phyloP scores from a whole-genome alignment of 169 alveolate species.

The Perkinsus chesapeaki region DNA sequence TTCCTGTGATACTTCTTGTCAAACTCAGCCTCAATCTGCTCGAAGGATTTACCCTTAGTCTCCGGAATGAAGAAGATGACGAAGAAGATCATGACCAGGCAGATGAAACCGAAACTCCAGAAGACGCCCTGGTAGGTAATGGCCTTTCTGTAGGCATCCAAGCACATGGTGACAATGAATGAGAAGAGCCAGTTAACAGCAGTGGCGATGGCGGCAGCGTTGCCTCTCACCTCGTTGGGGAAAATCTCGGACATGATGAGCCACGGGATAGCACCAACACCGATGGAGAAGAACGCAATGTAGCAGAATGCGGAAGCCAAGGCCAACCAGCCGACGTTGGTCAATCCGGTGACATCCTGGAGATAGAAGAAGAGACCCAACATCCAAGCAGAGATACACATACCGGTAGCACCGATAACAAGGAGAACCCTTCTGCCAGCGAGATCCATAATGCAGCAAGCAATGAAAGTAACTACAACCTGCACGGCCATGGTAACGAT shows the following conservation, averaged over 20 bases:
- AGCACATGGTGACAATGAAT: not conserved
- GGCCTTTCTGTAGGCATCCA: not conserved
- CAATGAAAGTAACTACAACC: not conserved
- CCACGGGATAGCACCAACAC: constrained; percentile 1
- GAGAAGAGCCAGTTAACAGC: not conserved
- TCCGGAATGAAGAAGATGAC: not conserved
- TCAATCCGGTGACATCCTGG: not conserved
- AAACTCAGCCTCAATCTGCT: not conserved
- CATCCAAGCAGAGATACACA: not conserved
- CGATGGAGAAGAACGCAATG: not conserved
- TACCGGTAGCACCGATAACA: not conserved
- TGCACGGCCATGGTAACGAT: not conserved
- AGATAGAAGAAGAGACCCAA: not conserved
- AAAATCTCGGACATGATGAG: not conserved
- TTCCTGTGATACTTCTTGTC: not conserved
- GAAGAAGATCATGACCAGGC: not conserved
- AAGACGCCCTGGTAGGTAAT: not conserved
- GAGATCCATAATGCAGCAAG: not conserved
- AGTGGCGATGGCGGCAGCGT: constrained; percentile 5
- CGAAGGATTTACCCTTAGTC: constrained; percentile 1
- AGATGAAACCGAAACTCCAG: not conserved
- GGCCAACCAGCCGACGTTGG: not conserved
- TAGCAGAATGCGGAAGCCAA: not conserved
- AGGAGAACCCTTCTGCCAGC: not conserved
- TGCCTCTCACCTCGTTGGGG: not conserved